These are phyloP conservation scores for Fonsecaea erecta DNA, from an alignment of 2,329 filamentous ascomycete genomes.

Conservation along the genomic window DNA sequence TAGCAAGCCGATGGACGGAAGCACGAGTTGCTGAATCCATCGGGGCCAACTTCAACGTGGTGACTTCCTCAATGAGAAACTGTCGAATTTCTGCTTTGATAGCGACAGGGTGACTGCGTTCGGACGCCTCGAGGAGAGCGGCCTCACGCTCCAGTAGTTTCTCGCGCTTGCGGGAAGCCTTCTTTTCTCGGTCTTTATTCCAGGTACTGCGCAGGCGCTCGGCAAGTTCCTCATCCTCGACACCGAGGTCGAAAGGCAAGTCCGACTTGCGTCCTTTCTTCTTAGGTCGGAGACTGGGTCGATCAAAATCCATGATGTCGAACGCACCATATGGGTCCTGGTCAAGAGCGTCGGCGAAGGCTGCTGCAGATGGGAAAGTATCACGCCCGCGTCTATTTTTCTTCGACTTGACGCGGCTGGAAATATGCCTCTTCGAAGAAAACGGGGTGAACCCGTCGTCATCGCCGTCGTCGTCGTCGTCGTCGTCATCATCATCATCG, in stretches of 20 bases:
- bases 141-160: slow-evolving; percentile 70
- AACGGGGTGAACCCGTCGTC: slow-evolving; percentile 36
- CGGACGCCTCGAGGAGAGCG: slow-evolving; percentile 66
- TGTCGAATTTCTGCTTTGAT: slow-evolving; percentile 69
- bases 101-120: slow-evolving; percentile 61
- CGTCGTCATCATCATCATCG: slow-evolving; percentile 4
- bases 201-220: slow-evolving; percentile 63
- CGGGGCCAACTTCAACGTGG: slow-evolving; percentile 70
- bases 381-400: slow-evolving; percentile 39
- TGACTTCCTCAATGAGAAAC: slow-evolving; percentile 36
- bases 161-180: slow-evolving; percentile 70
- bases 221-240: slow-evolving; percentile 68
- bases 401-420: slow-evolving; percentile 36
- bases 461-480: slow-evolving; percentile 39
- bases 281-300: slow-evolving; percentile 68
- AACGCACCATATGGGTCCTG: slow-evolving; percentile 69
- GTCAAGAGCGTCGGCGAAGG: slow-evolving; percentile 64
- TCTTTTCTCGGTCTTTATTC: slow-evolving; percentile 71
- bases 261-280: slow-evolving; percentile 65
- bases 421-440: slow-evolving; percentile 34
- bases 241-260: slow-evolving; percentile 59
- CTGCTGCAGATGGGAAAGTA: slow-evolving; percentile 59
- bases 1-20: slow-evolving; percentile 77
- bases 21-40: slow-evolving; percentile 81
- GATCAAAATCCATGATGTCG: slow-evolving; percentile 82